These are phyloP conservation scores for Candida maesae DNA, from an alignment of 805 yeast species.

Conservation along the genomic window DNA sequence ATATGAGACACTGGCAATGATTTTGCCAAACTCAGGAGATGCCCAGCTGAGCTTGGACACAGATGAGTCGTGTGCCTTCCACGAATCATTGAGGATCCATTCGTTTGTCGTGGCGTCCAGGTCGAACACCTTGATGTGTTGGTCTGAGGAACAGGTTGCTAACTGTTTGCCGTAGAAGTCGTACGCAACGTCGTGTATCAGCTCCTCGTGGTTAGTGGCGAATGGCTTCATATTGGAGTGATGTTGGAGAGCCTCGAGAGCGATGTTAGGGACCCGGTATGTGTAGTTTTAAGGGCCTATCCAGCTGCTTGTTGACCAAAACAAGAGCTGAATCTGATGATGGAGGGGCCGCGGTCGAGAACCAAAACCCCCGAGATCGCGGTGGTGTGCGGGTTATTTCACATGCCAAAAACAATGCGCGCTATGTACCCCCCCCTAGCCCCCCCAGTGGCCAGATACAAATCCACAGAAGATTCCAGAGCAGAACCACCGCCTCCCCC, in stretches of 20 bases:
- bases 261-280: too few relatives aligned
- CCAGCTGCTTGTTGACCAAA: too few relatives aligned
- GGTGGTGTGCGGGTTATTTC: background rate
- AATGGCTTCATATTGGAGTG: constrained; percentile 55
- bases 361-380: background rate
- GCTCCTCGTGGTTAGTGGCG: constrained; percentile 88
- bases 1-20: constrained; percentile 83
- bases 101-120: constrained; percentile 58
- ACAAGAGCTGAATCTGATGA: too few relatives aligned
- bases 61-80: constrained; percentile 94
- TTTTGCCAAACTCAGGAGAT: constrained; percentile 86
- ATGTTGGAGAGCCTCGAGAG: too few relatives aligned
- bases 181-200: constrained; percentile 85
- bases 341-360: background rate
- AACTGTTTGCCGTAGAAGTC: constrained; percentile 90
- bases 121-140: constrained; percentile 86
- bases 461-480: too few relatives aligned
- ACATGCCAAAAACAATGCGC: too few relatives aligned
- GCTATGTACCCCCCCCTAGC: too few relatives aligned
- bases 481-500: too few relatives aligned
- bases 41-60: constrained; percentile 88
- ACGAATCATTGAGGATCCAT: constrained; percentile 84
- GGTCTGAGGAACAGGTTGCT: constrained; percentile 95
- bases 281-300: too few relatives aligned
- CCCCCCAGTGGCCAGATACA: background rate